Conservation (phyloP, 2,329 filamentous ascomycete species). For the Fusarium sp. region DNA sequence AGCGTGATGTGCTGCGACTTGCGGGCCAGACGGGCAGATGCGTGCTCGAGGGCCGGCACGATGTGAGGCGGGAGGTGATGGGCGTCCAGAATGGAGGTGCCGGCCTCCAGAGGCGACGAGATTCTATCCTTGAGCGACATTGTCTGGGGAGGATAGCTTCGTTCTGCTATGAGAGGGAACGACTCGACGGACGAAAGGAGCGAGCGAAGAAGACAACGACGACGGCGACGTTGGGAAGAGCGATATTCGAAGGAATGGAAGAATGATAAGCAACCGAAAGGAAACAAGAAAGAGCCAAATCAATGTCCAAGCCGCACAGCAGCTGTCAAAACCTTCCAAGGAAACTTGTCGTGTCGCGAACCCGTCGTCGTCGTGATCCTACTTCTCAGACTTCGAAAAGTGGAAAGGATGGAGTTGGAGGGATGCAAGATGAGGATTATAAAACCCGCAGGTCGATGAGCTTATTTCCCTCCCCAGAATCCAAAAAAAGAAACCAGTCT, state of each 20-base stretch:
- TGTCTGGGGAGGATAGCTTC: slow-evolving; percentile 22
- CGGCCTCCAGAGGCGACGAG: slow-evolving; percentile 75
- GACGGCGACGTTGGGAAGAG: slow-evolving; percentile 6
- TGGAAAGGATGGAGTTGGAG: background rate
- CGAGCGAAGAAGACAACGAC: slow-evolving; percentile 14
- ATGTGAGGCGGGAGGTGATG: slow-evolving; percentile 71
- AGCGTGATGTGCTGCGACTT: slow-evolving; percentile 72
- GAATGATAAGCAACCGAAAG: background rate
- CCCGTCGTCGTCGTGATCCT: slow-evolving; percentile 29
- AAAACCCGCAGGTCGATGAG: slow-evolving; percentile 34
- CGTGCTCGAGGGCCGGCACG: slow-evolving; percentile 71
- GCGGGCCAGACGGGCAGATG: slow-evolving; percentile 68
- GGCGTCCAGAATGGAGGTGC: slow-evolving; percentile 71
- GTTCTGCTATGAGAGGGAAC: slow-evolving; percentile 28
- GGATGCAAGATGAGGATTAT: slow-evolving; percentile 18
- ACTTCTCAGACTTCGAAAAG: slow-evolving; percentile 17
- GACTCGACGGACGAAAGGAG: slow-evolving; percentile 9
- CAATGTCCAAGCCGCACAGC: slow-evolving; percentile 38
- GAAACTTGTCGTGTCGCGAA: slow-evolving; percentile 7
- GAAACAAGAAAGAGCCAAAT: background rate
- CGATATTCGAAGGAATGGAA: slow-evolving; percentile 2
- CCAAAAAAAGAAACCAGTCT: slow-evolving; percentile 32
- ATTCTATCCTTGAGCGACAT: slow-evolving; percentile 71
- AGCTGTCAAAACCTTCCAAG: slow-evolving; percentile 34
- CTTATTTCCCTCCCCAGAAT: slow-evolving; percentile 12